A percentile compares a stretch with the other conserved stretches of the same genome.
These are phyloP conservation scores for Endocarpon pusillum DNA, from an alignment of 495 filamentous ascomycete species.

Conservation along the genomic window DNA sequence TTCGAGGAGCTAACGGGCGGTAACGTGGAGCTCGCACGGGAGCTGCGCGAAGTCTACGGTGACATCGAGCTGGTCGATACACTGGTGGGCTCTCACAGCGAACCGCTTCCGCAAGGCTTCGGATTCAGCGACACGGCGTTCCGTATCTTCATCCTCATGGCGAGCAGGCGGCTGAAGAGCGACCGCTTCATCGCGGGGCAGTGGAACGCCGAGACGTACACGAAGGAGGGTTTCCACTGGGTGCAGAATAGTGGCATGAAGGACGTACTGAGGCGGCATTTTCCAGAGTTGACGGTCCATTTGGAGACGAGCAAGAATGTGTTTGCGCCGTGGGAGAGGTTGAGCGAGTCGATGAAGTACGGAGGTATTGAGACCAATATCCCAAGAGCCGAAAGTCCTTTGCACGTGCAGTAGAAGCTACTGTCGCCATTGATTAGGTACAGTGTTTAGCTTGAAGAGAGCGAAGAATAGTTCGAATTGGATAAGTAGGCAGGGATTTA, in stretches of 20 bases:
- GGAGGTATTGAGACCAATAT: too few relatives aligned
- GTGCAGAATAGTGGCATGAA: slow-evolving; percentile 20
- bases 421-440: too few relatives aligned
- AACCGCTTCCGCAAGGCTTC: slow-evolving; percentile 24
- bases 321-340: slow-evolving; percentile 26
- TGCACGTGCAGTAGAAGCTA: too few relatives aligned
- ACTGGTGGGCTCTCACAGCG: slow-evolving; percentile 19
- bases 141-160: slow-evolving; percentile 23
- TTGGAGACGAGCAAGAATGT: slow-evolving; percentile 15
- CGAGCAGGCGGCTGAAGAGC: slow-evolving; percentile 19
- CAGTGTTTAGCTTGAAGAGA: too few relatives aligned
- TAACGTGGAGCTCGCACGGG: slow-evolving; percentile 13
- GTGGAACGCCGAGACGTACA: slow-evolving; percentile 20
- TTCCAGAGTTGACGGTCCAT: slow-evolving; percentile 15
- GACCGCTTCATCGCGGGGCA: slow-evolving; percentile 23
- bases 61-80: slow-evolving; percentile 23
- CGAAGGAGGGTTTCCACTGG: slow-evolving; percentile 23
- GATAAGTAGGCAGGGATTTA: too few relatives aligned
- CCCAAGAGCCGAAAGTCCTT: too few relatives aligned
- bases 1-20: slow-evolving; percentile 22
- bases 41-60: slow-evolving; percentile 16
- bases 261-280: slow-evolving; percentile 18
- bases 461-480: too few relatives aligned
- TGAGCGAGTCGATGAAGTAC: too few relatives aligned
- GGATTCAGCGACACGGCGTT: slow-evolving; percentile 27